Evolutionary conservation across 371 early-diverging fungal genomes (phyloP), one percentile per base, ranked within the genome.

Genomic region (Quaeritorhiza haematococci): DNA sequence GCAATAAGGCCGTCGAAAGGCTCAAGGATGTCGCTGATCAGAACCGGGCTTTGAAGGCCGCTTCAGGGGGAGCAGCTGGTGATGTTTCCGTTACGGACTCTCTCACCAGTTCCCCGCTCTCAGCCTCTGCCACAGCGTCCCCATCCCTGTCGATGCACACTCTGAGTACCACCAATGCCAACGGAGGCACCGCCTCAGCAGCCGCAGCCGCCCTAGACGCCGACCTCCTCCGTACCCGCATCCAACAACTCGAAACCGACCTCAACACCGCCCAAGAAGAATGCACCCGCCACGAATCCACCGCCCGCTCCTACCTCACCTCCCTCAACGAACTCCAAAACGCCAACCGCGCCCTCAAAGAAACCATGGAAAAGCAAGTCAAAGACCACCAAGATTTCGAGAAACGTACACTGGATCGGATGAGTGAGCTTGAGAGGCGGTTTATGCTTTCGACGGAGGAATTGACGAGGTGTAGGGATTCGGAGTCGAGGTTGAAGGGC

Each of bases 1-100:
- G 74, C 1, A 65, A 73, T 47, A 48, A 50, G 15, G 71, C 67
- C 8, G 32, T 62, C 30, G 54, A 56, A 24, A 41, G 59, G 30
- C 35, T 52, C 17, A 68, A 69, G 44, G 51, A 61, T 28, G 54
- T 67, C n/a, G 49, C 55, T 15, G 62, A 32, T 23, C 44, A 32
- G 38, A 34, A 28, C 15, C n/a, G 34, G 33, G 4, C 45, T 5
- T 23, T 55, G 55, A 43, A 7, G 4, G 46, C 56, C 15, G 29
- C n/a, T n/a, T n/a, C n/a, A n/a, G n/a, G n/a, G n/a, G n/a, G n/a
- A n/a, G n/a, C n/a, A n/a, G n/a, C n/a, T n/a, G n/a, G n/a, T n/a
- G n/a, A n/a, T n/a, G n/a, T n/a, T n/a, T n/a, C n/a, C n/a, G n/a
- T n/a, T n/a, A n/a, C n/a, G n/a, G n/a, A n/a, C n/a, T n/a, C n/a